Evolutionary conservation across 768 basidiomycete species (phyloP).

Genomic region (Collybiopsis confluens): DNA sequence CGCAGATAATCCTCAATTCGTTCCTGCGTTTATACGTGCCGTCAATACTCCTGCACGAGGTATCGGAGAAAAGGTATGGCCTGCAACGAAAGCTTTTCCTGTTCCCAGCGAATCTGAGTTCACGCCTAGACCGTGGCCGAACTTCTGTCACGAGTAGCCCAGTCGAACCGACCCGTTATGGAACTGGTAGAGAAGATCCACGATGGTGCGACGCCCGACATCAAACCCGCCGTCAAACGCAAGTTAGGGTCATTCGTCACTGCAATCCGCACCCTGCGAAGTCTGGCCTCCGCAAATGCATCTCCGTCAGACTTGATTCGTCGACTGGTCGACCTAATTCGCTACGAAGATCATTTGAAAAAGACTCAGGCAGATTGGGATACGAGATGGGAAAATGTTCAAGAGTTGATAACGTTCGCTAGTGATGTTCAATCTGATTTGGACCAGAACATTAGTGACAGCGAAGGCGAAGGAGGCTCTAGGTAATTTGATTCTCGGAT

Average conservation of each 20-base stretch:
- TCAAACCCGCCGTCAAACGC: constrained; percentile 61
- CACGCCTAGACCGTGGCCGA: constrained; percentile 52
- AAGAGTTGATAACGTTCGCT: constrained; percentile 79
- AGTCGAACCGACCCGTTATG: constrained; percentile 49
- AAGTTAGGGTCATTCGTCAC: constrained; percentile 61
- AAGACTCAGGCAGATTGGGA: constrained; percentile 73
- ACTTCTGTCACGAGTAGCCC: constrained; percentile 48
- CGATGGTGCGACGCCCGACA: constrained; percentile 55
- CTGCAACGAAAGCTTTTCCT: too few species aligned
- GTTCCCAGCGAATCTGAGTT: too few species aligned
- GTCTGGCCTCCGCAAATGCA: constrained; percentile 51
- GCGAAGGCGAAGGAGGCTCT: neutral
- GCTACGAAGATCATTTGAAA: constrained; percentile 66
- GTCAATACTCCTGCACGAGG: constrained; percentile 69
- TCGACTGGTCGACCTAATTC: constrained; percentile 48
- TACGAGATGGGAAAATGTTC: constrained; percentile 79
- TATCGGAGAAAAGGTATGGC: constrained; percentile 75
- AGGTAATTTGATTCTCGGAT: neutral
- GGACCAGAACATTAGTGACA: constrained; percentile 3
- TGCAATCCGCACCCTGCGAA: constrained; percentile 46
- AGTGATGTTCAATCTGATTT: constrained; percentile 37
- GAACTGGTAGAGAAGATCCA: constrained; percentile 60
- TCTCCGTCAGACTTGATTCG: constrained; percentile 63
- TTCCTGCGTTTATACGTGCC: constrained; percentile 67
- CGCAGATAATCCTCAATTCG: constrained; percentile 64